These are phyloP conservation scores for Populus simonii DNA, from an alignment of 345 rosid genomes.

Conservation along the genomic window DNA sequence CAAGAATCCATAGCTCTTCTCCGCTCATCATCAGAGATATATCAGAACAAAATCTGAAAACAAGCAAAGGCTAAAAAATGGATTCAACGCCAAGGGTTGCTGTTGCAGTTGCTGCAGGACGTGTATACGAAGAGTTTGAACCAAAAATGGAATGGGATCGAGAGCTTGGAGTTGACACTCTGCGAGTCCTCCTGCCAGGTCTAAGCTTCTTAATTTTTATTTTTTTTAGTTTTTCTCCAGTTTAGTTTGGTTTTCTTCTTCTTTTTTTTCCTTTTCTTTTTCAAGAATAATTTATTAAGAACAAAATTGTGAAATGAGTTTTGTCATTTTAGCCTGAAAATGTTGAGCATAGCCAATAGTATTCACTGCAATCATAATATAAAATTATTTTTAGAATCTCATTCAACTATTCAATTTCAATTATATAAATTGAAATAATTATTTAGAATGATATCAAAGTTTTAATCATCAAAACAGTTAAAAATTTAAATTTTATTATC, in stretches of 20 bases:
- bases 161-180: conserved; percentile 30
- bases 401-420: too few species aligned
- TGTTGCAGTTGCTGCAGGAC: not conserved
- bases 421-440: too few species aligned
- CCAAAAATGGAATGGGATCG: conserved; percentile 41
- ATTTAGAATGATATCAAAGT: too few species aligned
- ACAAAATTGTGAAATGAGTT: too few species aligned
- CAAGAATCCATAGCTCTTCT: not conserved
- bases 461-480: too few species aligned
- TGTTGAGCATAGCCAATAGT: too few species aligned
- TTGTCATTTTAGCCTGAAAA: too few species aligned
- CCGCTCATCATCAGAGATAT: not conserved
- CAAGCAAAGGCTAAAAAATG: not conserved
- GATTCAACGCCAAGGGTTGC: not conserved
- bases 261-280: not conserved
- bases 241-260: not conserved
- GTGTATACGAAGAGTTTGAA: conserved; percentile 22
- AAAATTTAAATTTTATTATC: too few species aligned
- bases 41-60: not conserved
- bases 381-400: too few species aligned
- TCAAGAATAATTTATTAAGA: not conserved
- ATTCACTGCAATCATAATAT: too few species aligned
- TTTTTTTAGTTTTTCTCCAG: not conserved
- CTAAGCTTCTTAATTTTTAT: not conserved
- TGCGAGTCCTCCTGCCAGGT: conserved; percentile 46